Evolutionary conservation across 768 basidiomycete genomes (phyloP), one percentile per base, ranked within the genome.

Genomic region (Coprinopsis cinerea): DNA sequence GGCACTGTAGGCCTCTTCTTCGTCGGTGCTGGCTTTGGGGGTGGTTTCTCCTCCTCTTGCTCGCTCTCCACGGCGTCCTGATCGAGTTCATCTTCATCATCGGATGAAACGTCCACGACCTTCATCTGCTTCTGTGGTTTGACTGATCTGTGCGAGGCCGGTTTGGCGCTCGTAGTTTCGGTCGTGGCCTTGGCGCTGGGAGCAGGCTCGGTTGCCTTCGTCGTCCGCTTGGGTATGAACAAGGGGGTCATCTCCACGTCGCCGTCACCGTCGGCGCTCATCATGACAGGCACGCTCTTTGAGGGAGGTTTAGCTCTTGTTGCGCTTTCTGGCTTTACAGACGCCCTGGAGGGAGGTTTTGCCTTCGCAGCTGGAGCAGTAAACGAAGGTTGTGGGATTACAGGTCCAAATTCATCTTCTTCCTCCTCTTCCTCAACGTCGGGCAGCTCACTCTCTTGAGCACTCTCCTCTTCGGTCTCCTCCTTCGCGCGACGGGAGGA

Each of bases 41-140:
- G 24, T 4, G 23, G 41, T n/a, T 28, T 45, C 7, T 18, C 20
- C 44, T 27, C 32, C 44, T 11, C 26, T 45, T 27, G 6, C 22
- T 25, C 28, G 11, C 27, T 17, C 48, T 47, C 22, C 3, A 47
- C 28, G 36, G 39, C 25, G 45, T 51, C 42, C 48, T 34, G 30
- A 15, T 27, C 17, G 26, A 47, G 24, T 37, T 46, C 37, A 36
- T 51, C 49, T 28, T 69, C 67, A 27, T 71, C 70, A 32, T 72
- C 71, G 6, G 69, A 68, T 5, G 70, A 71, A 14, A 75, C 66
- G 44, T 74, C 70, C 22, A 74, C 68, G 14, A 74, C 68, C 53
- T 66, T 66, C 53, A 64, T 55, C 4, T 52, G 34, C 26, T 56
- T 57, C 53, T 57, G 63, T 36, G 44, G n/a, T 28, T 51, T 42